Evolutionary conservation across 208 protist genomes (phyloP).

Genomic region (Trypanosoma lewisi): DNA sequence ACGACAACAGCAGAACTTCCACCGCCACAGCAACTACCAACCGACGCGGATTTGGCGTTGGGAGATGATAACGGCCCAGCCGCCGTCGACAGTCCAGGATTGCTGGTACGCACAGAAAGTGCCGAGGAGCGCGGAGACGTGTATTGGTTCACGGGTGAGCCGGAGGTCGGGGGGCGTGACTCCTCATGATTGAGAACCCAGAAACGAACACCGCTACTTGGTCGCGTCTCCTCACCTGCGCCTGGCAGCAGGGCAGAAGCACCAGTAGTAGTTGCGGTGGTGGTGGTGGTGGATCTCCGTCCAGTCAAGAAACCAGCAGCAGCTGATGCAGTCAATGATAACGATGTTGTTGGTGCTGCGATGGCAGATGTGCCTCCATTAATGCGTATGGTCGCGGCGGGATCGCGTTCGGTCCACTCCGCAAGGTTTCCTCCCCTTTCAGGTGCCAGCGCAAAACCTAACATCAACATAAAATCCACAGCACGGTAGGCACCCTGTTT

Average conservation of each 20-base stretch:
- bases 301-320: background rate
- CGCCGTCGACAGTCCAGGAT: background rate
- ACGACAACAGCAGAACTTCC: background rate
- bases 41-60: background rate
- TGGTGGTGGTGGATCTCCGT: too few relatives aligned
- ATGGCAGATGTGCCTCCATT: background rate
- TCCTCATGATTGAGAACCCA: conserved; percentile 22
- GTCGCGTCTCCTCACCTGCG: conserved; percentile 4
- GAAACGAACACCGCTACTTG: conserved; percentile 18
- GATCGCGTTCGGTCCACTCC: conserved; percentile 19
- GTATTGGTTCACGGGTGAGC: conserved; percentile 19
- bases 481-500: conserved; percentile 17
- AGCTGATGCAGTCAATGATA: background rate
- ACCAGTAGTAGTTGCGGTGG: too few relatives aligned
- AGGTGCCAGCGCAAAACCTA: conserved; percentile 26
- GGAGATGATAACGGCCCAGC: background rate
- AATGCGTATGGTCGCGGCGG: background rate
- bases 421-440: conserved; percentile 3
- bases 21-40: background rate
- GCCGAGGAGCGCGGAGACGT: background rate
- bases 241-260: conserved; percentile 1
- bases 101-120: background rate
- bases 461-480: conserved; percentile 26
- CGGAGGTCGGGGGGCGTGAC: conserved; percentile 4
- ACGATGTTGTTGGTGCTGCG: background rate